Percentiles rank a stretch among this genome's conserved stretches.
Evolutionary conservation across 805 yeast species (phyloP).

Genomic region (Sugiyamaella lignohabitans): DNA sequence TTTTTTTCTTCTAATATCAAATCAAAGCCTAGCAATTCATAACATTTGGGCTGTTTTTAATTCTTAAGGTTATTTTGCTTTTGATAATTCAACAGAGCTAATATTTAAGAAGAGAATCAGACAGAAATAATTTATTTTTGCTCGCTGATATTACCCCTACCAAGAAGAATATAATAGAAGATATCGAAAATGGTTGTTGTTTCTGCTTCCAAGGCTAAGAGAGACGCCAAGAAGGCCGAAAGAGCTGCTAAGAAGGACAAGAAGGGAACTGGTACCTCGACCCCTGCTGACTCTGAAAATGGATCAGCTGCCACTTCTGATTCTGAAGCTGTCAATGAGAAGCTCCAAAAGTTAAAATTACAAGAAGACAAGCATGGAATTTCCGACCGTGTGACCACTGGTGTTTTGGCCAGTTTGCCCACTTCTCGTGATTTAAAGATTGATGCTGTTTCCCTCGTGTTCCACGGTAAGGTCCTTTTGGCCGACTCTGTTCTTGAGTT

Average conservation of each 20-base stretch:
- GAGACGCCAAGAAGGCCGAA: constrained; percentile 94
- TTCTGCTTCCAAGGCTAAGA: constrained; percentile 94
- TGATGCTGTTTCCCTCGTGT: constrained; percentile 81
- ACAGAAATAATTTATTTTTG: too few relatives aligned
- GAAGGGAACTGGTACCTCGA: constrained; percentile 23
- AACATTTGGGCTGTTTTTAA: too few relatives aligned
- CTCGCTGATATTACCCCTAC: too few relatives aligned
- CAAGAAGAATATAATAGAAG: too few relatives aligned
- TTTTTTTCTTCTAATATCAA: too few relatives aligned
- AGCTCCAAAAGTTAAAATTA: constrained; percentile 77
- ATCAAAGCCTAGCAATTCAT: too few relatives aligned
- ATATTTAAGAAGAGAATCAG: too few relatives aligned
- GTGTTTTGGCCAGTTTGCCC: constrained; percentile 81
- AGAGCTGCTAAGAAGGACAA: constrained; percentile 62
- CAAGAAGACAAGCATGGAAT: constrained; percentile 92
- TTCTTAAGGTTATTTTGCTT: constrained; percentile 7
- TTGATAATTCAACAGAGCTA: too few relatives aligned
- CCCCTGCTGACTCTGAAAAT: neutral
- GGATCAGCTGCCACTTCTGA: constrained; percentile 39
- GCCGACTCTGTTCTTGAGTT: constrained; percentile 90
- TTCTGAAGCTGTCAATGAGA: constrained; percentile 45
- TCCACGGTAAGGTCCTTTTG: constrained; percentile 95
- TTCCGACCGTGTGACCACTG: constrained; percentile 96
- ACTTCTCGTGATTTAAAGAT: constrained; percentile 93
- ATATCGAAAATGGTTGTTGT: too few relatives aligned